These are phyloP conservation scores for Cercospora sojina DNA, from an alignment of 2,329 filamentous ascomycete genomes.

Conservation along the genomic window DNA sequence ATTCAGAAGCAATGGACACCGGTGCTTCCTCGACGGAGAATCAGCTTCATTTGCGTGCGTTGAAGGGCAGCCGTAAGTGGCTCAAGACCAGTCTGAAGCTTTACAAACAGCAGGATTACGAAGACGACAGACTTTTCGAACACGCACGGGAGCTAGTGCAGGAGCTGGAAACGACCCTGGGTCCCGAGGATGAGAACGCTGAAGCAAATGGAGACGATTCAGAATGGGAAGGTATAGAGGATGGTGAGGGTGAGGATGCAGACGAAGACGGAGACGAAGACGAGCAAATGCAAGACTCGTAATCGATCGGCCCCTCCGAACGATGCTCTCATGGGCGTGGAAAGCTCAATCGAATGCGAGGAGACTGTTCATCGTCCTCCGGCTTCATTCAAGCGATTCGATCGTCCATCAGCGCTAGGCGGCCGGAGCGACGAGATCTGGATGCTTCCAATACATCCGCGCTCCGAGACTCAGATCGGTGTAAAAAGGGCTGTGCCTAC, in stretches of 20 bases:
- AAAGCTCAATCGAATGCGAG: not conserved
- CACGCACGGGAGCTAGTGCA: constrained; percentile 71
- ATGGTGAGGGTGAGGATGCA: constrained; percentile 39
- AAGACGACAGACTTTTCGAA: constrained; percentile 73
- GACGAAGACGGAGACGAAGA: constrained; percentile 35
- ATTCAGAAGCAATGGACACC: constrained; percentile 29
- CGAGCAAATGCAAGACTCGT: constrained; percentile 34
- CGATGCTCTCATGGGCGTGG: not conserved
- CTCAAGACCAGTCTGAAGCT: constrained; percentile 75
- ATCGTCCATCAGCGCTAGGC: not conserved
- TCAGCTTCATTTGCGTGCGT: constrained; percentile 43
- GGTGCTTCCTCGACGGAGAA: constrained; percentile 49
- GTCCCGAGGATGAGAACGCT: constrained; percentile 45
- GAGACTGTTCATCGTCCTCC: not conserved
- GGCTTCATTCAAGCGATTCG: not conserved
- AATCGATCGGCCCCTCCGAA: not conserved
- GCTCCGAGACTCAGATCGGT: not conserved
- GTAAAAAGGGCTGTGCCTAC: not conserved
- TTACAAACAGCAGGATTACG: constrained; percentile 78
- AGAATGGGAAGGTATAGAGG: constrained; percentile 40
- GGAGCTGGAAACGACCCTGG: constrained; percentile 46
- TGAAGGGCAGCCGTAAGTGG: constrained; percentile 78
- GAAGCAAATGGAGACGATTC: constrained; percentile 43
- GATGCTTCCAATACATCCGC: not conserved
- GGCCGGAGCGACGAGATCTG: not conserved